phyloP scores from a whole-genome alignment of 306 rosid species.

The Prunus armeniaca region DNA sequence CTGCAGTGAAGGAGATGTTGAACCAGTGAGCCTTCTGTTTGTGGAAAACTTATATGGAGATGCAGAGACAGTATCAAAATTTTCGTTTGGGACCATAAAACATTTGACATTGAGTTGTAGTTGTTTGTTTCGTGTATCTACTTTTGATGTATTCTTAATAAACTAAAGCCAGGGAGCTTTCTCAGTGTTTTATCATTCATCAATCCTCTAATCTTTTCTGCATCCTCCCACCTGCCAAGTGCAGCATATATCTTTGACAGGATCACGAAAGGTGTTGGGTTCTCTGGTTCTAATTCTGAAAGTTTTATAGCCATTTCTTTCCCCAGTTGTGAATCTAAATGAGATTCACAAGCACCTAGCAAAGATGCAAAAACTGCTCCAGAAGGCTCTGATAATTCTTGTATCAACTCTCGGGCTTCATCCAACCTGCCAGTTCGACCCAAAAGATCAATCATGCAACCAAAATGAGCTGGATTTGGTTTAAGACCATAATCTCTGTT shows the following conservation, averaged over 20 bases:
- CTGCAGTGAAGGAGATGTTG: constrained; percentile 65
- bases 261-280: constrained; percentile 54
- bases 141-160: constrained; percentile 42
- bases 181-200: constrained; percentile 44
- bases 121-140: constrained; percentile 19
- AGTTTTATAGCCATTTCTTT: constrained; percentile 58
- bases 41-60: constrained; percentile 8
- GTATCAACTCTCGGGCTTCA: constrained; percentile 45
- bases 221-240: constrained; percentile 72
- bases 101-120: constrained; percentile 21
- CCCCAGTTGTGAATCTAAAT: constrained; percentile 53
- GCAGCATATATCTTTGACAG: constrained; percentile 68
- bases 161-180: constrained; percentile 62
- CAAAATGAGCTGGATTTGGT: constrained; percentile 59
- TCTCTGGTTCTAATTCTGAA: constrained; percentile 56
- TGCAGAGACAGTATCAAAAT: constrained; percentile 18
- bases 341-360: constrained; percentile 60
- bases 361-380: constrained; percentile 58
- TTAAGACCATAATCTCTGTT: constrained; percentile 40
- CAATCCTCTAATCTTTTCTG: constrained; percentile 57
- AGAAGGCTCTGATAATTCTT: constrained; percentile 54
- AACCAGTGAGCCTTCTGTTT: constrained; percentile 31
- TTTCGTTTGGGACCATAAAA: constrained; percentile 19
- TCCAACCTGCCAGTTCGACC: constrained; percentile 62
- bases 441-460: constrained; percentile 66